Conservation (phyloP, 1,284 basidiomycete species). For the Ustilago trichophora region DNA sequence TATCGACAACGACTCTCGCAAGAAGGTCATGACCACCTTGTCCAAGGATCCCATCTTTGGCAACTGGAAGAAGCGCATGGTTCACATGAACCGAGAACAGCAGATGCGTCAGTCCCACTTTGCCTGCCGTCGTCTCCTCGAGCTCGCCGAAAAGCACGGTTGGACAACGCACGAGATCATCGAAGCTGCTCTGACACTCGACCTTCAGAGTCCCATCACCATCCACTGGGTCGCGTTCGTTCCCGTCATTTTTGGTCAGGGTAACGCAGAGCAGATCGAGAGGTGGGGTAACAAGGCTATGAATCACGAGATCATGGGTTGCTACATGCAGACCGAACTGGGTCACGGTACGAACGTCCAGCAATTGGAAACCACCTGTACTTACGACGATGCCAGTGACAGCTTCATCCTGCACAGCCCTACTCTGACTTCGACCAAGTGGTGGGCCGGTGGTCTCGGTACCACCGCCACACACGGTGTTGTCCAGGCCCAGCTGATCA, state of each 20-base stretch:
- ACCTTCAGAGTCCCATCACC: constrained; percentile 55
- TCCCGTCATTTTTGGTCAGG: constrained; percentile 61
- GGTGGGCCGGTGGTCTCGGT: constrained; percentile 79
- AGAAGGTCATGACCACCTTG: constrained; percentile 46
- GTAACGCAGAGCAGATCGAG: constrained; percentile 55
- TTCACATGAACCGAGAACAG: constrained; percentile 61
- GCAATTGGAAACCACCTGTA: constrained; percentile 79
- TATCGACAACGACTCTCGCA: constrained; percentile 55
- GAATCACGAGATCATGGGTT: constrained; percentile 62
- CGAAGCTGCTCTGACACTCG: constrained; percentile 55
- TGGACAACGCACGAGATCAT: constrained; percentile 60
- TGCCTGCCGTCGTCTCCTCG: constrained; percentile 56
- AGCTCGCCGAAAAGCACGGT: constrained; percentile 50
- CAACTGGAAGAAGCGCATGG: constrained; percentile 60
- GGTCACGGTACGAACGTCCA: constrained; percentile 73
- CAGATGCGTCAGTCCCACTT: constrained; percentile 58
- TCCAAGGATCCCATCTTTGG: constrained; percentile 55
- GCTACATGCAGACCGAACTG: constrained; percentile 69
- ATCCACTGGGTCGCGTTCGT: constrained; percentile 64
- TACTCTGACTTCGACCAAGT: constrained; percentile 79
- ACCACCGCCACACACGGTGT: constrained; percentile 80
- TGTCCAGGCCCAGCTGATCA: constrained; percentile 78
- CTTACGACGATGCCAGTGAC: constrained; percentile 74
- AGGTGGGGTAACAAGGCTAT: constrained; percentile 58
- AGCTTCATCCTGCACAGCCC: constrained; percentile 82